A percentile compares a stretch with the other conserved stretches of the same genome.
Conservation (phyloP, 192 early-diverging fungal species). For the Anaeromyces robustus region DNA sequence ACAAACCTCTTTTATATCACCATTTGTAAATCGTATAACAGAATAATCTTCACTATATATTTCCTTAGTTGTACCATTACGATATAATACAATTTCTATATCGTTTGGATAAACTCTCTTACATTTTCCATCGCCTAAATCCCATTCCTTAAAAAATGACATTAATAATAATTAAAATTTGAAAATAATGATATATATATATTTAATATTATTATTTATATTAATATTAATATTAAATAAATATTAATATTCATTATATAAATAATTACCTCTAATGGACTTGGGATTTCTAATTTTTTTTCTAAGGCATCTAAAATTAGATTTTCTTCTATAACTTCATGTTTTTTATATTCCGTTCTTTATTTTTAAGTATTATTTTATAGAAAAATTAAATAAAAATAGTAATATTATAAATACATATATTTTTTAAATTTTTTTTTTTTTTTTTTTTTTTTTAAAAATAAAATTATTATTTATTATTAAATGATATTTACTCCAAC, state of each 20-base stretch:
- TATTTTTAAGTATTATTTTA: no score
- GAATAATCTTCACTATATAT: not conserved
- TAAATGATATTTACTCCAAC: no score
- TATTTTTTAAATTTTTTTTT: no score
- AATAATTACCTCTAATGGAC: not conserved
- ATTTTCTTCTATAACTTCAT: not conserved
- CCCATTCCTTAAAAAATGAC: not conserved
- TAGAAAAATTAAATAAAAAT: no score
- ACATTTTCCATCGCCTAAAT: slow-evolving; percentile 1
- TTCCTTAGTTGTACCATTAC: slow-evolving; percentile 2
- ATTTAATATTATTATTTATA: no score
- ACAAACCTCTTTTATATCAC: not conserved
- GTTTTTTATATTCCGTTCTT: not conserved
- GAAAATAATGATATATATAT: not conserved
- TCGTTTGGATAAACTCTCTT: slow-evolving; percentile 1
- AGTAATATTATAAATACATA: no score
- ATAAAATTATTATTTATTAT: no score
- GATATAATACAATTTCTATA: not conserved
- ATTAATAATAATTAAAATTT: not conserved
- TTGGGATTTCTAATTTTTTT: not conserved
- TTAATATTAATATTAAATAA: no score
- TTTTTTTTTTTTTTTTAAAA: no score
- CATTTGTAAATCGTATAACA: not conserved
- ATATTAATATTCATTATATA: no score
- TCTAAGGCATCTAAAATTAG: not conserved